Percentiles rank a stretch among this genome's conserved stretches.
These are phyloP conservation scores for Atkinsonella texensis DNA, from an alignment of 2,329 filamentous ascomycete species.

Conservation along the genomic window DNA sequence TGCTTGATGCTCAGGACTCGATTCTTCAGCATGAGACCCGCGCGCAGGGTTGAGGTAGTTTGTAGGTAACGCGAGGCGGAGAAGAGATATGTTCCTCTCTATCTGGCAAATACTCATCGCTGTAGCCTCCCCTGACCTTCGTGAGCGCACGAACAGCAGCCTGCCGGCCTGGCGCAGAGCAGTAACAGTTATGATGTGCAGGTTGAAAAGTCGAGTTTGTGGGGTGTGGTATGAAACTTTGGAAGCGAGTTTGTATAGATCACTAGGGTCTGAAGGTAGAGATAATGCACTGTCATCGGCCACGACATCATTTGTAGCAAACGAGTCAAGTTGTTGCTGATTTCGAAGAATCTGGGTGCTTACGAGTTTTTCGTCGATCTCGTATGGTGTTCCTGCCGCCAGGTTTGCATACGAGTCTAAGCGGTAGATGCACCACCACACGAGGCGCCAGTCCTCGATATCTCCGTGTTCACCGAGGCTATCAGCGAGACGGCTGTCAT, in stretches of 20 bases:
- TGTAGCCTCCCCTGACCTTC: background rate
- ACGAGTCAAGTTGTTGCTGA: background rate
- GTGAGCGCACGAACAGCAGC: background rate
- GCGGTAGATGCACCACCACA: slow-evolving; percentile 11
- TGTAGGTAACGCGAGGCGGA: background rate
- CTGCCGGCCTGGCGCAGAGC: slow-evolving; percentile 5
- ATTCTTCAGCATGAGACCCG: background rate
- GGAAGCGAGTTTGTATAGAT: background rate
- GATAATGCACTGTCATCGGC: background rate
- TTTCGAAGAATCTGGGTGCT: slow-evolving; percentile 1
- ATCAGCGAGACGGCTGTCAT: slow-evolving; percentile 1
- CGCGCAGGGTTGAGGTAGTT: background rate
- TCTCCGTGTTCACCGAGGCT: slow-evolving; percentile 1
- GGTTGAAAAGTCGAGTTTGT: background rate
- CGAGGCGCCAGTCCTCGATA: slow-evolving; percentile 9
- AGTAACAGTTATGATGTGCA: slow-evolving; percentile 7
- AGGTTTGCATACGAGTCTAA: slow-evolving; percentile 11
- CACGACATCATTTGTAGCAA: background rate
- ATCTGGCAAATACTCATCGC: background rate
- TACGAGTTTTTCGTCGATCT: slow-evolving; percentile 7
- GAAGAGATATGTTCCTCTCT: background rate
- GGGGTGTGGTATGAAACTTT: background rate
- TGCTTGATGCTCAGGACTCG: background rate
- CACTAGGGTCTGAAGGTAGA: background rate
- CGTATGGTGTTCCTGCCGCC: slow-evolving; percentile 7